These are phyloP conservation scores for Withania somnifera DNA, from an alignment of 305 asterid species.

Conservation along the genomic window DNA sequence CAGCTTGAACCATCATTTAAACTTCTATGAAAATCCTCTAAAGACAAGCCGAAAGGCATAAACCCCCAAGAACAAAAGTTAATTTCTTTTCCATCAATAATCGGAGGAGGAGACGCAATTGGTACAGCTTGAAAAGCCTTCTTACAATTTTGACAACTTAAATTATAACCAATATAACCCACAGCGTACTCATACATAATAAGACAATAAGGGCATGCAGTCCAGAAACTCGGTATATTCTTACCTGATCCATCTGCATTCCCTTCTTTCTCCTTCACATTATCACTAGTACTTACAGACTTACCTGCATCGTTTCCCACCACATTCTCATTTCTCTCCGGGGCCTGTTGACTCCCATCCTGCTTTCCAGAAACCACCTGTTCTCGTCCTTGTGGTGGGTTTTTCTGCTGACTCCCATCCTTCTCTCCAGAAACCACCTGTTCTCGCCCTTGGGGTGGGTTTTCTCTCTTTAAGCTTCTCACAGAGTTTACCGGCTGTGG, in stretches of 20 bases:
- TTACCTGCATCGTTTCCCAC: not conserved
- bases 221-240: constrained; percentile 39
- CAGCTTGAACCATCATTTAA: constrained; percentile 29
- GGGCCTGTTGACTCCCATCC: not conserved
- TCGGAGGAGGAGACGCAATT: constrained; percentile 59
- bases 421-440: not conserved
- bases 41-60: constrained; percentile 49
- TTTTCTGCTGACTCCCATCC: too few relatives aligned
- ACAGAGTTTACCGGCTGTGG: constrained; percentile 6
- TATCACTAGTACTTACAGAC: constrained; percentile 1
- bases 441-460: not conserved
- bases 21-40: constrained; percentile 35
- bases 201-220: constrained; percentile 81
- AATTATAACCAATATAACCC: constrained; percentile 43
- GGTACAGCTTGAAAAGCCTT: constrained; percentile 35
- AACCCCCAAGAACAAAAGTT: constrained; percentile 73
- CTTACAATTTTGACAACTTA: constrained; percentile 43
- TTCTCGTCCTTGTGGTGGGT: too few relatives aligned
- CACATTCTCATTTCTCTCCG: constrained; percentile 4
- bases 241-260: constrained; percentile 9
- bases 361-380: not conserved
- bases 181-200: constrained; percentile 69
- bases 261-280: constrained; percentile 18
- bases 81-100: constrained; percentile 42
- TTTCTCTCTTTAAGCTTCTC: not conserved